These are phyloP conservation scores for Mortierella sp. DNA, from an alignment of 371 early-diverging fungal genomes.

Conservation along the genomic window DNA sequence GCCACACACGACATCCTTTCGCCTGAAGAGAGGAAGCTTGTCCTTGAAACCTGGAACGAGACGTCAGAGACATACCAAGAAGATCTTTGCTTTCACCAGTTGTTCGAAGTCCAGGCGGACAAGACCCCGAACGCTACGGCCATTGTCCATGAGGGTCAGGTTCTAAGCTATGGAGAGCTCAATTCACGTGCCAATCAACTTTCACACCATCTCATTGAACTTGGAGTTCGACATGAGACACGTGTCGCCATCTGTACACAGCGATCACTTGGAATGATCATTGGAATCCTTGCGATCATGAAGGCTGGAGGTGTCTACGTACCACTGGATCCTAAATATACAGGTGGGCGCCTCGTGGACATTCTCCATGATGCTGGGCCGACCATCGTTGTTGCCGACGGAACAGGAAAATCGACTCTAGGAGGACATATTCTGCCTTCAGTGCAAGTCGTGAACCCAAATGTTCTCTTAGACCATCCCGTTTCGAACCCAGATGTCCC, in stretches of 20 bases:
- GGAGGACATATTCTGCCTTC: not conserved
- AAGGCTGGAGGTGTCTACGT: constrained; percentile 4
- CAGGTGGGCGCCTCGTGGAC: not conserved
- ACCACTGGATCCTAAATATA: constrained; percentile 2
- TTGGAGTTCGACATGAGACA: not conserved
- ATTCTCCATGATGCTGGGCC: not conserved
- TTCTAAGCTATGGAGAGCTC: too few species aligned
- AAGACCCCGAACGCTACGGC: too few species aligned
- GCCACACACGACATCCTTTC: not conserved
- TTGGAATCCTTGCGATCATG: not conserved
- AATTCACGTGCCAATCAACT: not conserved
- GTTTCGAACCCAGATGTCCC: not conserved
- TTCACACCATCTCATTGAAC: too few species aligned
- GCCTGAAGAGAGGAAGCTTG: not conserved
- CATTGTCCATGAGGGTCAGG: too few species aligned
- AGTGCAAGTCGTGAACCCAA: constrained; percentile 2
- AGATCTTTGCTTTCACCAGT: not conserved
- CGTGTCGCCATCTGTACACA: constrained; percentile 4
- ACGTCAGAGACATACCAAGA: not conserved
- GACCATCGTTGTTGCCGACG: not conserved
- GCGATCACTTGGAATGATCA: constrained; percentile 1
- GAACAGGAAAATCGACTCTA: not conserved
- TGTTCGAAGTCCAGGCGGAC: too few species aligned
- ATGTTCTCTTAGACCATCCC: not conserved
- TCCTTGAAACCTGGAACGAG: not conserved